These are phyloP conservation scores for Bolboschoenoplectus hybrid DNA, from an alignment of 202 grass and related monocot species.

Conservation along the genomic window DNA sequence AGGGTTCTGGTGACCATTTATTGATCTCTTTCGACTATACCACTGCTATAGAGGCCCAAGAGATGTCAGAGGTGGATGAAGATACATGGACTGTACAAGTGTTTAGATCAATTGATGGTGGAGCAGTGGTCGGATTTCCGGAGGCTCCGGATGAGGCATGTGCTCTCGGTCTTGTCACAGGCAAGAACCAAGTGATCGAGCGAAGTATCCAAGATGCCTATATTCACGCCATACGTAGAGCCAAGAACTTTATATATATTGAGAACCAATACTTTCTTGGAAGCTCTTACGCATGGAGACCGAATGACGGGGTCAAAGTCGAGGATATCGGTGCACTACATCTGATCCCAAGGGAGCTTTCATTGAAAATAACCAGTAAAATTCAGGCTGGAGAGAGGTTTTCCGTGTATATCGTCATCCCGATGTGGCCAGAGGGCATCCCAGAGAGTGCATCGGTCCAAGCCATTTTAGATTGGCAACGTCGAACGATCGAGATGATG, in stretches of 20 bases:
- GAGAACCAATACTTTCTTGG: conserved; percentile 98
- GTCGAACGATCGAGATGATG: conserved; percentile 92
- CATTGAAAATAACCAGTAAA: conserved; percentile 76
- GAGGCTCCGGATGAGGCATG: conserved; percentile 41
- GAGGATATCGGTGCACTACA: conserved; percentile 71
- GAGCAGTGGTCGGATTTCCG: conserved; percentile 58
- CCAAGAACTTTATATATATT: conserved; percentile 82
- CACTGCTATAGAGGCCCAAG: not conserved
- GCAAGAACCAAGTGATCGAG: conserved; percentile 75
- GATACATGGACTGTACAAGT: conserved; percentile 74
- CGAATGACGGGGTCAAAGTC: conserved; percentile 42
- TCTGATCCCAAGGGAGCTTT: conserved; percentile 74
- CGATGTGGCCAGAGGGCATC: conserved; percentile 90
- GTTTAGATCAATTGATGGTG: conserved; percentile 90
- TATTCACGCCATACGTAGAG: conserved; percentile 83
- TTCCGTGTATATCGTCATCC: conserved; percentile 70
- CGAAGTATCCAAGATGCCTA: conserved; percentile 91
- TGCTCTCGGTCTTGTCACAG: conserved; percentile 49
- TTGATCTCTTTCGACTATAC: conserved; percentile 44
- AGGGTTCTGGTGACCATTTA: conserved; percentile 42
- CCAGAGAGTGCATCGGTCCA: conserved; percentile 84
- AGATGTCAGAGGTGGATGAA: conserved; percentile 11
- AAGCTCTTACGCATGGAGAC: conserved; percentile 68
- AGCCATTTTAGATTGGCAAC: conserved; percentile 88
- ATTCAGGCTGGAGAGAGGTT: conserved; percentile 72